phyloP scores from a whole-genome alignment of 2,329 filamentous ascomycete species.

The Penicillium hordei region DNA sequence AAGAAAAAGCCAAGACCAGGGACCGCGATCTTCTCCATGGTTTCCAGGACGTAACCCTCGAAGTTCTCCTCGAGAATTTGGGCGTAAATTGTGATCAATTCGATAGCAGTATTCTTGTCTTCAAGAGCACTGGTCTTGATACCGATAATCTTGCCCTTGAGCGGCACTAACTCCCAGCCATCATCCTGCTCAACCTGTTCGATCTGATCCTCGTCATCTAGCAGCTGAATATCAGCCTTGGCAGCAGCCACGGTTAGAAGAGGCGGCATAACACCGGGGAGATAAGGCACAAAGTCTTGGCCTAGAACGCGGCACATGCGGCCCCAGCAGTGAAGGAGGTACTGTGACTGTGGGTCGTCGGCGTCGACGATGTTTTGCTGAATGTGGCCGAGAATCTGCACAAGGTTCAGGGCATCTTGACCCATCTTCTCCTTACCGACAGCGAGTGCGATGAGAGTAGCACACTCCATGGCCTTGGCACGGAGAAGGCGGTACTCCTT shows the following conservation, averaged over 20 bases:
- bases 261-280: conserved; percentile 91
- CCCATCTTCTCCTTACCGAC: conserved; percentile 93
- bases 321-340: conserved; percentile 98
- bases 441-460: conserved; percentile 87
- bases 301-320: conserved; percentile 96
- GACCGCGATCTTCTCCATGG: conserved; percentile 94
- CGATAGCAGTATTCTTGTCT: conserved; percentile 99
- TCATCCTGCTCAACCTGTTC: conserved; percentile 92
- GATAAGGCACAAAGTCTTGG: conserved; percentile 85
- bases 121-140: conserved; percentile 96
- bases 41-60: conserved; percentile 84
- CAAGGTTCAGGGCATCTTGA: conserved; percentile 79
- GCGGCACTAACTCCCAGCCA: conserved; percentile 93
- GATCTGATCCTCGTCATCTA: conserved; percentile 93
- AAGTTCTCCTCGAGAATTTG: conserved; percentile 93
- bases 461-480: conserved; percentile 99
- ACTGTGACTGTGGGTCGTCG: conserved; percentile 94
- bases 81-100: conserved; percentile 94
- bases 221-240: conserved; percentile 93
- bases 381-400: conserved; percentile 82
- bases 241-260: conserved; percentile 86
- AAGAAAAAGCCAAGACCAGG: conserved; percentile 97
- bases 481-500: conserved; percentile 89
- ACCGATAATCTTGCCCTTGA: conserved; percentile 97
- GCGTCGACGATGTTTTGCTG: conserved; percentile 83